Percentiles rank a stretch among this genome's conserved stretches.
Conservation (phyloP, 306 rosid genomes). For the apple (Malus domestica) region DNA sequence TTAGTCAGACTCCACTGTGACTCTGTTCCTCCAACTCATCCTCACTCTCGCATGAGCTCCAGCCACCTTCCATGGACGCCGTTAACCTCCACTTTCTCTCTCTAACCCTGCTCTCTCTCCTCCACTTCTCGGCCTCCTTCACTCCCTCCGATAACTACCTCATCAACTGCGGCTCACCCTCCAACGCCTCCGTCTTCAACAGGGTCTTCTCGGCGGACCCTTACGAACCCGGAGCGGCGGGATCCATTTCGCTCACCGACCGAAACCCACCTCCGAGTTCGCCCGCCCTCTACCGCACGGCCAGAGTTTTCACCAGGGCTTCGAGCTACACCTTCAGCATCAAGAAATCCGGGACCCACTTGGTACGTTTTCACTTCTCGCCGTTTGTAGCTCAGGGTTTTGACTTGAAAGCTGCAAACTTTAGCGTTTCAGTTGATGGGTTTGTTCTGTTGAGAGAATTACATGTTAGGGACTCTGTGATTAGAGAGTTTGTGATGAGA, state of each 20-base stretch:
- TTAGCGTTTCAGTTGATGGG: constrained; percentile 46
- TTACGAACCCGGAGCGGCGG: constrained; percentile 31
- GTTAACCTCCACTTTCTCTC: constrained; percentile 21
- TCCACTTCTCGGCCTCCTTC: constrained; percentile 45
- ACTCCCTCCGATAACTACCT: constrained; percentile 66
- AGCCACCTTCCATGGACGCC: constrained; percentile 42
- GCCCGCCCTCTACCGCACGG: constrained; percentile 48
- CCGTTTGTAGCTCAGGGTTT: constrained; percentile 56
- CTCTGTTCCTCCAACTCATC: not conserved
- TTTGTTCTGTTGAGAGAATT: constrained; percentile 23
- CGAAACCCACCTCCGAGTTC: constrained; percentile 46
- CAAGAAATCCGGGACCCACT: constrained; percentile 62
- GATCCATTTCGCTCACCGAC: constrained; percentile 43
- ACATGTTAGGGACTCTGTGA: constrained; percentile 22
- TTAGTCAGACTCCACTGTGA: constrained; percentile 13
- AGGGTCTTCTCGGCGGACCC: constrained; percentile 52
- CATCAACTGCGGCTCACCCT: constrained; percentile 69
- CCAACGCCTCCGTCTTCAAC: constrained; percentile 46
- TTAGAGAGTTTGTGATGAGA: constrained; percentile 57
- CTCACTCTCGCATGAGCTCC: not conserved
- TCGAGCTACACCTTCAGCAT: constrained; percentile 56
- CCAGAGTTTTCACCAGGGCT: constrained; percentile 60
- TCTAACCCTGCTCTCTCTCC: constrained; percentile 20
- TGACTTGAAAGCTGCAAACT: constrained; percentile 53
- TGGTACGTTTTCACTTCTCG: constrained; percentile 81